phyloP scores from a whole-genome alignment of 805 yeast genomes.

The Sugiyamaella americana region DNA sequence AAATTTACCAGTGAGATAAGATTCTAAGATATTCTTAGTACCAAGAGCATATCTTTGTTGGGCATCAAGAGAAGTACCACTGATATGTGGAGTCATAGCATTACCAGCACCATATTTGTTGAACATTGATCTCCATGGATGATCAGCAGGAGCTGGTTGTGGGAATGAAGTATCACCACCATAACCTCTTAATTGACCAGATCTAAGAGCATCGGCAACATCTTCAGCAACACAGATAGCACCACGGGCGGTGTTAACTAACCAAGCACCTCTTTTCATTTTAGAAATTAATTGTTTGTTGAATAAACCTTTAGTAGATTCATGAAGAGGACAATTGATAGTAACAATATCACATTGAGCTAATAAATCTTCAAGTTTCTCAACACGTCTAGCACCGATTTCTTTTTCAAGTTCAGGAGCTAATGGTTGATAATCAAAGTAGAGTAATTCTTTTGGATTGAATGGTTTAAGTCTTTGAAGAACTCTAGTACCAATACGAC shows the following conservation, averaged over 20 bases:
- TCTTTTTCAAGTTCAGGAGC: constrained; percentile 52
- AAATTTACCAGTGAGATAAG: constrained; percentile 53
- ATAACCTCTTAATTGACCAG: constrained; percentile 69
- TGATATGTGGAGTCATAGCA: constrained; percentile 79
- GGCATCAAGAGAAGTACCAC: constrained; percentile 77
- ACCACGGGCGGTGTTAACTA: constrained; percentile 77
- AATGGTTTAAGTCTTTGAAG: constrained; percentile 66
- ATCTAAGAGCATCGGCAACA: constrained; percentile 63
- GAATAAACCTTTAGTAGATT: constrained; percentile 59
- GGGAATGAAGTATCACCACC: constrained; percentile 85
- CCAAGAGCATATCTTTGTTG: constrained; percentile 70
- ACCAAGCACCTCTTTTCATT: constrained; percentile 67
- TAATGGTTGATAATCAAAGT: constrained; percentile 68
- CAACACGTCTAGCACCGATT: constrained; percentile 56
- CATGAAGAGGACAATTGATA: constrained; percentile 72
- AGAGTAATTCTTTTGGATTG: constrained; percentile 65
- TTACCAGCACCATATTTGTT: constrained; percentile 69
- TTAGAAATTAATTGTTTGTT: constrained; percentile 55
- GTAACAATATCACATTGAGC: constrained; percentile 66
- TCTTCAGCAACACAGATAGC: constrained; percentile 70
- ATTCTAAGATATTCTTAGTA: constrained; percentile 55
- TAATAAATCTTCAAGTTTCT: constrained; percentile 57
- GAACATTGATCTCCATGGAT: constrained; percentile 69
- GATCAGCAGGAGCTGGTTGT: constrained; percentile 75
- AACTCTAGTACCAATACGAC: constrained; percentile 74